Conservation (phyloP, 2,329 filamentous ascomycete genomes). For the Neofusicoccum cordaticola region DNA sequence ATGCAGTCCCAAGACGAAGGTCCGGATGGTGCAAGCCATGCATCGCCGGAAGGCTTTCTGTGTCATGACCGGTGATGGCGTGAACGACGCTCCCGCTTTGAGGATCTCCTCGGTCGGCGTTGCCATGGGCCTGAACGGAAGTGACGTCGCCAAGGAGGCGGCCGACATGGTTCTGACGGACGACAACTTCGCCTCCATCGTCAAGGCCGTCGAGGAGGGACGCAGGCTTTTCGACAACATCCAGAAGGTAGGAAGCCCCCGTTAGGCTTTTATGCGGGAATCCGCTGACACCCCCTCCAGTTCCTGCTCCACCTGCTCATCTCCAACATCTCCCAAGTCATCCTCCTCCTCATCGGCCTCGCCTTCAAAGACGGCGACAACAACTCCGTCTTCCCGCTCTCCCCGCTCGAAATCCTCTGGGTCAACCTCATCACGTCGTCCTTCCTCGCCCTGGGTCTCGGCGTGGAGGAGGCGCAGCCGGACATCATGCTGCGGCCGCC, state of each 20-base stretch:
- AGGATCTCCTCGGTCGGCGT: slow-evolving; percentile 42
- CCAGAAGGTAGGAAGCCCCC: slow-evolving; percentile 27
- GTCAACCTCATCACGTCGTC: slow-evolving; percentile 48
- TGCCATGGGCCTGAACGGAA: slow-evolving; percentile 40
- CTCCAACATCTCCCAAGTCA: slow-evolving; percentile 48
- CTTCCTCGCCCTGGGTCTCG: slow-evolving; percentile 47
- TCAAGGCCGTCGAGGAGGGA: slow-evolving; percentile 41
- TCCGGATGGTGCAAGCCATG: slow-evolving; percentile 46
- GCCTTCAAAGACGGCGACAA: slow-evolving; percentile 45
- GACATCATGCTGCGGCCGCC: slow-evolving; percentile 49
- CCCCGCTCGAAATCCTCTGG: slow-evolving; percentile 48
- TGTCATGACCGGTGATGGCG: slow-evolving; percentile 44
- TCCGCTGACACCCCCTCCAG: background rate
- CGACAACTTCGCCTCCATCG: slow-evolving; percentile 43
- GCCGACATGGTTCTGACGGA: slow-evolving; percentile 42
- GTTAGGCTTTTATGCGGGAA: background rate
- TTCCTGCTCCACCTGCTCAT: slow-evolving; percentile 50
- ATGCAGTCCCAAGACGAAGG: slow-evolving; percentile 47
- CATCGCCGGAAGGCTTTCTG: slow-evolving; percentile 38
- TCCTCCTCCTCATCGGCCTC: slow-evolving; percentile 46
- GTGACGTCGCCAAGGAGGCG: slow-evolving; percentile 41
- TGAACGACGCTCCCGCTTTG: slow-evolving; percentile 42
- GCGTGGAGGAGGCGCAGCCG: slow-evolving; percentile 45
- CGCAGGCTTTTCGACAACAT: slow-evolving; percentile 42
- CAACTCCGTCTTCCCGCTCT: slow-evolving; percentile 46